These are phyloP conservation scores for Diplosphaera chodatii DNA, from an alignment of 139 green algal species.

Conservation along the genomic window DNA sequence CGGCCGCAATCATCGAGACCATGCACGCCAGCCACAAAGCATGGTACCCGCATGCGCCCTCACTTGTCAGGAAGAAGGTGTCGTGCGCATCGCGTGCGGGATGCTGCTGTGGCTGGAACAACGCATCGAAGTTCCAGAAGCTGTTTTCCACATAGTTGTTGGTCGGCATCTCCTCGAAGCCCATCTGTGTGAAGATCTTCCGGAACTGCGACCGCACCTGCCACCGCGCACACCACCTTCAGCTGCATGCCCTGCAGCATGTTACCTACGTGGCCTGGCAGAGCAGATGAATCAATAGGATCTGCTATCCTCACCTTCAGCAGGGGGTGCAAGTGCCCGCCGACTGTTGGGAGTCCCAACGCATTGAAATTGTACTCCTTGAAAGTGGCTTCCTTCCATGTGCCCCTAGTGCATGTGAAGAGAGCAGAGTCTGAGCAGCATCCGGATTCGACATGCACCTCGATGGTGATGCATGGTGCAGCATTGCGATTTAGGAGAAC, in stretches of 20 bases:
- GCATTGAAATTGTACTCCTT: slow-evolving; percentile 98
- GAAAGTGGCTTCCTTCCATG: slow-evolving; percentile 82
- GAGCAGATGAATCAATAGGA: too few relatives aligned
- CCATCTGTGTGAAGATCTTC: slow-evolving; percentile 92
- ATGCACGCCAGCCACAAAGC: too few relatives aligned
- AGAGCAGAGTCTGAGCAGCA: too few relatives aligned
- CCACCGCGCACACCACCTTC: too few relatives aligned
- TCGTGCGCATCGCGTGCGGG: slow-evolving; percentile 96
- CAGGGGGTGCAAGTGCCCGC: slow-evolving; percentile 92
- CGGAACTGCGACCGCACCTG: slow-evolving; percentile 84
- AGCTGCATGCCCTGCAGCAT: too few relatives aligned
- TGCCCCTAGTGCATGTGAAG: slow-evolving; percentile 68
- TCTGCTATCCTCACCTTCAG: slow-evolving; percentile 94
- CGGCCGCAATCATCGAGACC: too few relatives aligned
- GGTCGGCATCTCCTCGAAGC: slow-evolving; percentile 92
- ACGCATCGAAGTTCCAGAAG: slow-evolving; percentile 99
- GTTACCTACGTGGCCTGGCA: too few relatives aligned
- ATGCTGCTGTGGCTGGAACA: slow-evolving; percentile 99
- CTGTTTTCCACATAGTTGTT: slow-evolving; percentile 86
- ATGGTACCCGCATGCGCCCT: too few relatives aligned
- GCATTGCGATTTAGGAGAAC: too few relatives aligned
- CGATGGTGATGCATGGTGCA: too few relatives aligned
- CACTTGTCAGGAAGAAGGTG: slow-evolving; percentile 95
- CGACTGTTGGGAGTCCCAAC: slow-evolving; percentile 49
- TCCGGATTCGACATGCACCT: too few relatives aligned